phyloP scores from a whole-genome alignment of 1,139 yeast species.

The Hanseniaspora gamundiae region DNA sequence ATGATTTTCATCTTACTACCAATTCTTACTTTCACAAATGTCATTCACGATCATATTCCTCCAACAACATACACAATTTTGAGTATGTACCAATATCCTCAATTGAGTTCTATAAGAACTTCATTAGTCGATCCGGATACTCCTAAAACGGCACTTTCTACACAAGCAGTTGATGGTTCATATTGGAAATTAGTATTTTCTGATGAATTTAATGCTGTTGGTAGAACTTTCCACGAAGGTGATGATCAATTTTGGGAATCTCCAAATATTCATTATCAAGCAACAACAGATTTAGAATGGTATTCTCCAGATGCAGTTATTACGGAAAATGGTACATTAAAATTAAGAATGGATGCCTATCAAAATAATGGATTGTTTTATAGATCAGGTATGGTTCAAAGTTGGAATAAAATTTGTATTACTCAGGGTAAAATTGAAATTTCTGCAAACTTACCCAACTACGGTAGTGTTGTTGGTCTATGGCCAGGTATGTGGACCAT shows the following conservation, averaged over 20 bases:
- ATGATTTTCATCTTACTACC: constrained; percentile 62
- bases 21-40: constrained; percentile 63
- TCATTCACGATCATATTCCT: constrained; percentile 26
- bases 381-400: constrained; percentile 75
- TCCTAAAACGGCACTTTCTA: constrained; percentile 41
- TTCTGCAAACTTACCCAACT: constrained; percentile 60
- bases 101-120: constrained; percentile 49
- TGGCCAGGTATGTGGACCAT: constrained; percentile 92
- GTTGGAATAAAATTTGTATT: constrained; percentile 76
- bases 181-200: constrained; percentile 62
- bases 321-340: constrained; percentile 55
- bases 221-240: constrained; percentile 70
- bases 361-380: constrained; percentile 60
- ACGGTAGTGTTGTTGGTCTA: constrained; percentile 55
- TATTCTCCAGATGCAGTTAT: constrained; percentile 72
- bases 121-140: constrained; percentile 68
- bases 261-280: constrained; percentile 63
- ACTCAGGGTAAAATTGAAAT: constrained; percentile 65
- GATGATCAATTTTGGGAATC: constrained; percentile 81
- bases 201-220: constrained; percentile 75
- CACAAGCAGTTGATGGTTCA: constrained; percentile 41
- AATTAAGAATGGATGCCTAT: constrained; percentile 60
- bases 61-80: constrained; percentile 33
- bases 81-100: constrained; percentile 47
- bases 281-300: constrained; percentile 80